phyloP scores from a whole-genome alignment of 371 early-diverging fungal species.

The Basidiobolus meristosporus region DNA sequence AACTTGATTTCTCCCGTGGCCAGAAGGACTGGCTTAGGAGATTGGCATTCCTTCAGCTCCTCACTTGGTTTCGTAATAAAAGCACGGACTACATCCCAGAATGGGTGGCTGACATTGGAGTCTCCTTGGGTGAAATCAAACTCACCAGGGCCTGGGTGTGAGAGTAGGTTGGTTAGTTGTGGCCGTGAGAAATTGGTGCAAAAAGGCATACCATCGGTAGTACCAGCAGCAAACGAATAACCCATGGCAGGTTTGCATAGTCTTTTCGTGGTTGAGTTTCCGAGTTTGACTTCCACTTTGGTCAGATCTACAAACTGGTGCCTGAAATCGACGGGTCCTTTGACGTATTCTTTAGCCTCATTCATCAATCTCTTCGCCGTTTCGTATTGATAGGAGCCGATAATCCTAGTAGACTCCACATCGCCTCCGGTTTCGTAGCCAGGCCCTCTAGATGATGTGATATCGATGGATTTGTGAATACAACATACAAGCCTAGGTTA shows the following conservation, averaged over 20 bases:
- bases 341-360: background rate
- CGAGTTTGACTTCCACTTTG: conserved; percentile 7
- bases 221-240: conserved; percentile 29
- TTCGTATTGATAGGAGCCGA: conserved; percentile 22
- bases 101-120: conserved; percentile 7
- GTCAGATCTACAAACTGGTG: conserved; percentile 22
- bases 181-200: background rate
- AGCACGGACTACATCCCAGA: conserved; percentile 19
- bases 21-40: conserved; percentile 33
- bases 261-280: conserved; percentile 6
- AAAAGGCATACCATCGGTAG: conserved; percentile 21
- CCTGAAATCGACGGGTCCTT: conserved; percentile 13
- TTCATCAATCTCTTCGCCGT: conserved; percentile 14
- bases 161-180: background rate
- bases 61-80: conserved; percentile 10
- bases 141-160: conserved; percentile 7
- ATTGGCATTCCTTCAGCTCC: conserved; percentile 23
- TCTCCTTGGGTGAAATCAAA: conserved; percentile 15
- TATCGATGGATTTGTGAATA: background rate
- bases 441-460: conserved; percentile 11
- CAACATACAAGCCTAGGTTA: background rate
- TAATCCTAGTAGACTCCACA: conserved; percentile 26
- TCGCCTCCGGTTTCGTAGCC: conserved; percentile 13
- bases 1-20: conserved; percentile 29
- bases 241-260: conserved; percentile 20